Conservation (phyloP, 2,329 filamentous ascomycete species). For the Neonectria ditissima region DNA sequence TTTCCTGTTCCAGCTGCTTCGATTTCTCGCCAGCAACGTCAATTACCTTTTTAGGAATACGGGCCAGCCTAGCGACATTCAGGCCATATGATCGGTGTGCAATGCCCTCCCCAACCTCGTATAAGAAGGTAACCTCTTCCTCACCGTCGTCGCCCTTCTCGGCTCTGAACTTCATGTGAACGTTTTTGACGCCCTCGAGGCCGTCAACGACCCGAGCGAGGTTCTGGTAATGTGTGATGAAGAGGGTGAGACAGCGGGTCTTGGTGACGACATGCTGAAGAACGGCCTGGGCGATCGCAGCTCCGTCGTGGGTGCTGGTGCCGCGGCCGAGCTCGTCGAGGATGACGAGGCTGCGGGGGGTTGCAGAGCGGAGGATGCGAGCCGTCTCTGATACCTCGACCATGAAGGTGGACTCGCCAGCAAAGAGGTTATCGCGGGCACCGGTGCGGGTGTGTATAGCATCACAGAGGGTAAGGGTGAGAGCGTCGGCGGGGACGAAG, state of each 20-base stretch:
- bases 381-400: conserved; percentile 95
- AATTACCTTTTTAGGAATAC: conserved; percentile 80
- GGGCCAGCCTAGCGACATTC: conserved; percentile 90
- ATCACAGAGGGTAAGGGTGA: conserved; percentile 84
- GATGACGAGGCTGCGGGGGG: conserved; percentile 85
- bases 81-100: conserved; percentile 94
- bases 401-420: conserved; percentile 97
- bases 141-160: conserved; percentile 61
- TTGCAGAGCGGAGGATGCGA: conserved; percentile 89
- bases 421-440: conserved; percentile 94
- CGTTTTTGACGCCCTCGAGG: conserved; percentile 80
- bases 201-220: conserved; percentile 77
- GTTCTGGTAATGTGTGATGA: conserved; percentile 98
- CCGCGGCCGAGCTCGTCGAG: conserved; percentile 95
- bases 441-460: conserved; percentile 97
- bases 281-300: conserved; percentile 94
- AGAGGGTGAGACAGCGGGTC: conserved; percentile 82
- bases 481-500: conserved; percentile 85
- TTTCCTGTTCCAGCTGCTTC: conserved; percentile 79
- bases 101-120: conserved; percentile 90
- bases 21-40: conserved; percentile 86
- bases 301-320: conserved; percentile 94
- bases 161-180: conserved; percentile 89
- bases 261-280: conserved; percentile 84
- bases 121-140: conserved; percentile 91